Conservation (phyloP, 441 rosid species). For the Euphorbia corollata region DNA sequence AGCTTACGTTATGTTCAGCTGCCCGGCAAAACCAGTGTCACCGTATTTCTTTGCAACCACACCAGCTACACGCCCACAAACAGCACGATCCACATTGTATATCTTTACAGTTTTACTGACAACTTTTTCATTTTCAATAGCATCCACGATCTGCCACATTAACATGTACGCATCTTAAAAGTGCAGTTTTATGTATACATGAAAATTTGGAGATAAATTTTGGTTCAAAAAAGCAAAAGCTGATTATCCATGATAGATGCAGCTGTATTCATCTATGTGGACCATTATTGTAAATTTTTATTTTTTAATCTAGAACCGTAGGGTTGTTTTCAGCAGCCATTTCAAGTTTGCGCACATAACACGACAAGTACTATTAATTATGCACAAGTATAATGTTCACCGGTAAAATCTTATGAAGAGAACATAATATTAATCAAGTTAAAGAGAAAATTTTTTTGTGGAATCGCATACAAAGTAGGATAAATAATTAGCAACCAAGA, state of each 20-base stretch:
- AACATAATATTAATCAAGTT: background rate
- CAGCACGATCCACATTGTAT: constrained; percentile 87
- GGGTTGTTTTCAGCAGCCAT: background rate
- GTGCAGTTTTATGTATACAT: constrained; percentile 2
- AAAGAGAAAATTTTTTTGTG: background rate
- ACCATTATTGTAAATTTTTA: too few species aligned
- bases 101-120: constrained; percentile 60
- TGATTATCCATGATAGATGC: background rate
- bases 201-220: constrained; percentile 1
- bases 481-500: too few species aligned
- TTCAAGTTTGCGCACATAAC: background rate
- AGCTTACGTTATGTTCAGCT: constrained; percentile 81
- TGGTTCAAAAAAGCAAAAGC: background rate
- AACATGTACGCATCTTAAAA: constrained; percentile 7
- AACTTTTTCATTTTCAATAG: constrained; percentile 76
- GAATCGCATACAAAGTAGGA: background rate
- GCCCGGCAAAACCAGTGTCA: constrained; percentile 92
- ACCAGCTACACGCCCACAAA: constrained; percentile 85
- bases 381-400: background rate
- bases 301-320: too few species aligned
- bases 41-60: constrained; percentile 85
- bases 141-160: constrained; percentile 54
- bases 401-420: background rate
- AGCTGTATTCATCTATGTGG: background rate
- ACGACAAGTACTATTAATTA: background rate